These are phyloP conservation scores for Cornus kousa DNA, from an alignment of 148 eudicot genomes.

Conservation along the genomic window DNA sequence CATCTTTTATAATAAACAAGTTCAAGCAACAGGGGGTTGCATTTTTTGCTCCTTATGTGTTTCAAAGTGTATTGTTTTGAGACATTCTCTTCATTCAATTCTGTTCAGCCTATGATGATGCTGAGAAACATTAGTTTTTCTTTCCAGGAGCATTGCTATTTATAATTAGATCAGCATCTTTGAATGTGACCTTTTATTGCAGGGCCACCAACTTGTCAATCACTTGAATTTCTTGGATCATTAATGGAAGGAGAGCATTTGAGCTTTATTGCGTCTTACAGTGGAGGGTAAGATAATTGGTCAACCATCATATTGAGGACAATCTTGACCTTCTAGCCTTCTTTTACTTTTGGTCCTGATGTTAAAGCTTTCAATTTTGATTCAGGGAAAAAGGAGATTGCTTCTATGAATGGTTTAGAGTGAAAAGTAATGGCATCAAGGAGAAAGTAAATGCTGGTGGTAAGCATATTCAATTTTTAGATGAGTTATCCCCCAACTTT, in stretches of 20 bases:
- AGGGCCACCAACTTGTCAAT: constrained; percentile 84
- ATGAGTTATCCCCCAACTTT: constrained; percentile 3
- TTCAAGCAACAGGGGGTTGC: background rate
- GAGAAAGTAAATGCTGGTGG: constrained; percentile 66
- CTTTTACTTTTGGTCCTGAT: background rate
- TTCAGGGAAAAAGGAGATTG: constrained; percentile 82
- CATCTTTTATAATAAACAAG: background rate
- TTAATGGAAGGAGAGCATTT: constrained; percentile 71
- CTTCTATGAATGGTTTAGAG: constrained; percentile 78
- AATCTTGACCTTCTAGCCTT: background rate
- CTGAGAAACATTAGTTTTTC: background rate
- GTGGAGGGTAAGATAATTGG: constrained; percentile 71
- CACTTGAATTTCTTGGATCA: constrained; percentile 66
- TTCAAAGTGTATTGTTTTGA: too few relatives aligned
- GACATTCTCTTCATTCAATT: too few relatives aligned
- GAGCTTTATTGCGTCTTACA: constrained; percentile 67
- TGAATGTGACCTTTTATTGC: constrained; percentile 22
- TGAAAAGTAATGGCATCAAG: constrained; percentile 51
- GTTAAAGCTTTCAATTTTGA: constrained; percentile 10
- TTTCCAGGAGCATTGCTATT: background rate
- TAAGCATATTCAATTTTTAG: constrained; percentile 20
- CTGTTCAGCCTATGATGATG: too few relatives aligned
- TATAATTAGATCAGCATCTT: background rate
- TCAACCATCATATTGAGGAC: background rate
- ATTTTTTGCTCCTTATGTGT: too few relatives aligned